These are phyloP conservation scores for Ustilago bromivora DNA, from an alignment of 1,284 basidiomycete genomes.

Conservation along the genomic window DNA sequence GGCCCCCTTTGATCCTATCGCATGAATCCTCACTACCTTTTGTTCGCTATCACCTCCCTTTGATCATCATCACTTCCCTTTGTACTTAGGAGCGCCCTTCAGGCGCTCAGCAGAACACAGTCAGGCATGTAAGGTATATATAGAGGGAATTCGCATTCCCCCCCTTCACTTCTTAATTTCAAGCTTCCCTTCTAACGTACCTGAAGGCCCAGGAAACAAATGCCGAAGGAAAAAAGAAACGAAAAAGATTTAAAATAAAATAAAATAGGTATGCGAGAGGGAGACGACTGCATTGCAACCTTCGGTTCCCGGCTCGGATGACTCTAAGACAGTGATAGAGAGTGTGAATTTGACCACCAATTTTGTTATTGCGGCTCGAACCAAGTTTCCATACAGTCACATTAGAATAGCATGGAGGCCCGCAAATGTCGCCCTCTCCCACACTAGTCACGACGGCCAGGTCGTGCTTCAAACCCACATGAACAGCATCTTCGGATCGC, in stretches of 20 bases:
- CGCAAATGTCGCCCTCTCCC: neutral
- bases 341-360: neutral
- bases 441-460: neutral
- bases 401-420: neutral
- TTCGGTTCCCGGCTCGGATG: neutral
- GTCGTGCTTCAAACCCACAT: neutral
- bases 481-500: neutral
- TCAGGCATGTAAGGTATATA: too few species aligned
- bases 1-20: too few species aligned
- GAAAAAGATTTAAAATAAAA: neutral
- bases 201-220: neutral
- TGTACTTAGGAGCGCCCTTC: too few species aligned
- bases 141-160: too few species aligned
- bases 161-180: too few species aligned
- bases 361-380: conserved; percentile 8
- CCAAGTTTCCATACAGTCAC: neutral
- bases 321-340: neutral
- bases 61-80: too few species aligned
- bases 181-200: too few species aligned
- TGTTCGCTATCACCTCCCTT: too few species aligned
- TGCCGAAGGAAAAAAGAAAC: neutral
- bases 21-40: too few species aligned
- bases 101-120: too few species aligned
- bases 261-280: neutral
- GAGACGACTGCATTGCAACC: too few species aligned